Evolutionary conservation across 352 stramenopile species (phyloP), one percentile per base, ranked within the genome.

Genomic region (Globisporangium paroecandrum): DNA sequence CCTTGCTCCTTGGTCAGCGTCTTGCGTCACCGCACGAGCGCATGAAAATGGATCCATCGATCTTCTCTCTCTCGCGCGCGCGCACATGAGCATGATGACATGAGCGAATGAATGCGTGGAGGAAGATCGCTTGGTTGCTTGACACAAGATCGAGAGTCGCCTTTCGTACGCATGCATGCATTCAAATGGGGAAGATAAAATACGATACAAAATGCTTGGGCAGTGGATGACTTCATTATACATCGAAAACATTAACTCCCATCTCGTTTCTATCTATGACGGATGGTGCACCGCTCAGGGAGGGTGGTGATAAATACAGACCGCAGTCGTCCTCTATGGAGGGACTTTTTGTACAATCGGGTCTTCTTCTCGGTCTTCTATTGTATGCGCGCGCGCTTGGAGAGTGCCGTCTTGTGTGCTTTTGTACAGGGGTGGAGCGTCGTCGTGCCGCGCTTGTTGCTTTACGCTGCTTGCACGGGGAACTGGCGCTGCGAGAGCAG

Each of bases 401-500:
- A 25, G 66, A 38, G 66, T 69, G 73, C 15, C 65, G 61, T 54
- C 36, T 51, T 49, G 24, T 64, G 22, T 12, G 24, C 41, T 55
- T 65, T 64, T 65, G 57, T 62, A 38, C 34, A 36, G 25, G 25
- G 6, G 9, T 20, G 5, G 8, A 9, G 10, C 2, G 18, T n/a
- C 2, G 24, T n/a, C 56, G 58, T 69, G 13, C 6, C 41, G 41
- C 6, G 46, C 49, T 56, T 32, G 22, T 64, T 71, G 78, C n/a
- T 70, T 74, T 79, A 76, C 41, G 76, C 66, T 34, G 76, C 66
- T 18, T 63, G 66, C 3, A 58, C 70, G 9, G 86, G 86, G 62
- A 94, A 94, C 29, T 75, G 89, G 69, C 86, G 83, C 71, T 92
- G 81, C 34, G 81, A 89, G 36, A 92, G 77, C 64, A 94, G 73